Evolutionary conservation across 2,329 filamentous ascomycete species (phyloP).

Genomic region (Fusarium sp.): DNA sequence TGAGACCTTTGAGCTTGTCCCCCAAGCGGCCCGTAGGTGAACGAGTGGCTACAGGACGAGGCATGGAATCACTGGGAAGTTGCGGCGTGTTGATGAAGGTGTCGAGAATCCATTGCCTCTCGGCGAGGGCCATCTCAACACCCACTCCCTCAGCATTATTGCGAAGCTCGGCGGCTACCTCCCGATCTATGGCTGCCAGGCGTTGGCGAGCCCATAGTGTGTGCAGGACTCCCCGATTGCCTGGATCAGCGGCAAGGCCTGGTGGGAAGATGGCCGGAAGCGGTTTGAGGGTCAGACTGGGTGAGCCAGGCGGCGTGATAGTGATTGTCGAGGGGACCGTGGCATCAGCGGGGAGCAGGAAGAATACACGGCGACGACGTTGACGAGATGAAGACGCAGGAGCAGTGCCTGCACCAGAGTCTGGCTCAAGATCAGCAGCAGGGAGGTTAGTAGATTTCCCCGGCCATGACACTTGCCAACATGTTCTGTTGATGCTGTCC

Average conservation of each 20-base stretch:
- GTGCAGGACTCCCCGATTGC: slow-evolving; percentile 84
- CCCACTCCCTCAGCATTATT: slow-evolving; percentile 84
- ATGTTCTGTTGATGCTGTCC: slow-evolving; percentile 18
- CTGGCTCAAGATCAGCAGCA: slow-evolving; percentile 55
- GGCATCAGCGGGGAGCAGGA: slow-evolving; percentile 78
- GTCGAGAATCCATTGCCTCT: slow-evolving; percentile 85
- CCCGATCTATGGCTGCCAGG: slow-evolving; percentile 76
- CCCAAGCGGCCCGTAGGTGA: slow-evolving; percentile 75
- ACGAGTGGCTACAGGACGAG: slow-evolving; percentile 65
- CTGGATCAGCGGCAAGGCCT: slow-evolving; percentile 75
- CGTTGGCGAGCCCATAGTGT: slow-evolving; percentile 91
- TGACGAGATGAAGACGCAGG: slow-evolving; percentile 37
- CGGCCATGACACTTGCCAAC: slow-evolving; percentile 85
- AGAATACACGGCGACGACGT: slow-evolving; percentile 75
- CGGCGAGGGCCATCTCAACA: slow-evolving; percentile 82
- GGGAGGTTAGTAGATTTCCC: slow-evolving; percentile 79
- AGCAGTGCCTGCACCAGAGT: slow-evolving; percentile 46
- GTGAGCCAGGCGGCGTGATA: slow-evolving; percentile 59
- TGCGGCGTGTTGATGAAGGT: slow-evolving; percentile 66
- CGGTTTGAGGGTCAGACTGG: slow-evolving; percentile 72
- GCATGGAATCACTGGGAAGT: slow-evolving; percentile 22
- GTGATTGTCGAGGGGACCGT: slow-evolving; percentile 77
- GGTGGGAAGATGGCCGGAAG: slow-evolving; percentile 88
- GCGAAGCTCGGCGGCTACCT: slow-evolving; percentile 79
- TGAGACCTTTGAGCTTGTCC: slow-evolving; percentile 83